A percentile compares a stretch with the other conserved stretches of the same genome.
Conservation (phyloP, 768 basidiomycete species). For the Amanita subjunquillea region DNA sequence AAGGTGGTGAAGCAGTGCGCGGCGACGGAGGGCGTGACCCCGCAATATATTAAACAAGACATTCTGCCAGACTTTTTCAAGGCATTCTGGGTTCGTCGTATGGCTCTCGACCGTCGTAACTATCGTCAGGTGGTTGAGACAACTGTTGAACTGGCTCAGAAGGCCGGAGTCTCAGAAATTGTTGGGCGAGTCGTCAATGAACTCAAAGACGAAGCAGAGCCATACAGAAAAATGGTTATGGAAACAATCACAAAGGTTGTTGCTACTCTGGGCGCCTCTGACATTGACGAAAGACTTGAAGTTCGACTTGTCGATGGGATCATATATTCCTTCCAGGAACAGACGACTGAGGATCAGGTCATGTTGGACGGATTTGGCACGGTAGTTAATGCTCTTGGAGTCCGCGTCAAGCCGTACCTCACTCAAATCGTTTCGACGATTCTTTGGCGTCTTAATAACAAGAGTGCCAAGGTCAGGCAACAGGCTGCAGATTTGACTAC, state of each 20-base stretch:
- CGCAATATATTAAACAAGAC: slow-evolving; percentile 93
- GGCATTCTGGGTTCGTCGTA: slow-evolving; percentile 95
- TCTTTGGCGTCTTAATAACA: slow-evolving; percentile 98
- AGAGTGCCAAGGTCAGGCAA: slow-evolving; percentile 97
- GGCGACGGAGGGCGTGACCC: slow-evolving; percentile 94
- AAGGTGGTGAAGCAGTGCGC: slow-evolving; percentile 99
- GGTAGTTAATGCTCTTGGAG: slow-evolving; percentile 92
- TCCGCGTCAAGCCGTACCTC: slow-evolving; percentile 96
- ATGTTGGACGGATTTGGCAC: slow-evolving; percentile 99
- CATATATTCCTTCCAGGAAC: slow-evolving; percentile 99
- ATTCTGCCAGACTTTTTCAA: slow-evolving; percentile 99
- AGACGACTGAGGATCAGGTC: slow-evolving; percentile 97
- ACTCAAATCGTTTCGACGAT: slow-evolving; percentile 99
- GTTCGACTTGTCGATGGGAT: slow-evolving; percentile 94
- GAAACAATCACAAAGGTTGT: slow-evolving; percentile 98
- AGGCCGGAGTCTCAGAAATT: slow-evolving; percentile 93
- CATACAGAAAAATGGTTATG: slow-evolving; percentile 99
- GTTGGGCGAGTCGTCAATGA: slow-evolving; percentile 84
- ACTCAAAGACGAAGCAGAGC: slow-evolving; percentile 84
- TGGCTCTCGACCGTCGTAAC: slow-evolving; percentile 95
- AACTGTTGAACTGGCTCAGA: slow-evolving; percentile 96
- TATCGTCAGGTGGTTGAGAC: slow-evolving; percentile 98
- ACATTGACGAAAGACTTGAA: slow-evolving; percentile 94
- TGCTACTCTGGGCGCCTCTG: slow-evolving; percentile 88
- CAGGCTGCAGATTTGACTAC: slow-evolving; percentile 98